phyloP scores from a whole-genome alignment of 257 asterid genomes.

The Mitragyna speciosa region DNA sequence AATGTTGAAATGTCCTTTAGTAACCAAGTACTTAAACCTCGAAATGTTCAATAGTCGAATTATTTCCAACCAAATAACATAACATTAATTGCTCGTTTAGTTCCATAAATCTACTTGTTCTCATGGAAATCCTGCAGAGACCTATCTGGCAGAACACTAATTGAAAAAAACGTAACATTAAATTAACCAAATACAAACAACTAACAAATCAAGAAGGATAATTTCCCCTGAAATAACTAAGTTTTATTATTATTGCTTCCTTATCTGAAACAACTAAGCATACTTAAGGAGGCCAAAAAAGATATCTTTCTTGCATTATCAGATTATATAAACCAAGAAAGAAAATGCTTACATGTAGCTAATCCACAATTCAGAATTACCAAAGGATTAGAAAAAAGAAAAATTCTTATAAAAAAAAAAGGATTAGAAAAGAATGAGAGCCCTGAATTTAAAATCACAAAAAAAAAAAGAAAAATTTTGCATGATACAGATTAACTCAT shows the following conservation, averaged over 20 bases:
- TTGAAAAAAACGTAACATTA: not conserved
- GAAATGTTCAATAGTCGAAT: not conserved
- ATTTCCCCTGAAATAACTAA: not conserved
- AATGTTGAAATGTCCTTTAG: not conserved
- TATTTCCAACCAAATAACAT: not conserved
- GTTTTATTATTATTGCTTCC: not conserved
- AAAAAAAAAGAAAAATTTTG: not conserved
- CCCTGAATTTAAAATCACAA: slow-evolving; percentile 8
- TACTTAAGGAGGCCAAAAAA: not conserved
- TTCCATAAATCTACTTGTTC: not conserved
- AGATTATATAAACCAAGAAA: not conserved
- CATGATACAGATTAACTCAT: not conserved
- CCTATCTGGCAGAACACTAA: not conserved
- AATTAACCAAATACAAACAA: not conserved
- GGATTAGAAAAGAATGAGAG: not conserved
- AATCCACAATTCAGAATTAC: slow-evolving; percentile 3
- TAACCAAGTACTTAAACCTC: not conserved
- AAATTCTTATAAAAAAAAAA: too few relatives aligned
- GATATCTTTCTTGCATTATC: not conserved
- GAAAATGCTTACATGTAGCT: not conserved
- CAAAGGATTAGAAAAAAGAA: not conserved
- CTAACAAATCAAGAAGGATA: not conserved
- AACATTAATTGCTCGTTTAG: not conserved
- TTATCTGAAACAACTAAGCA: not conserved
- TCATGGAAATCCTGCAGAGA: not conserved